Base-by-base conservation (phyloP, 1,284 basidiomycete genomes). In the Athelia psychrophila region DNA sequence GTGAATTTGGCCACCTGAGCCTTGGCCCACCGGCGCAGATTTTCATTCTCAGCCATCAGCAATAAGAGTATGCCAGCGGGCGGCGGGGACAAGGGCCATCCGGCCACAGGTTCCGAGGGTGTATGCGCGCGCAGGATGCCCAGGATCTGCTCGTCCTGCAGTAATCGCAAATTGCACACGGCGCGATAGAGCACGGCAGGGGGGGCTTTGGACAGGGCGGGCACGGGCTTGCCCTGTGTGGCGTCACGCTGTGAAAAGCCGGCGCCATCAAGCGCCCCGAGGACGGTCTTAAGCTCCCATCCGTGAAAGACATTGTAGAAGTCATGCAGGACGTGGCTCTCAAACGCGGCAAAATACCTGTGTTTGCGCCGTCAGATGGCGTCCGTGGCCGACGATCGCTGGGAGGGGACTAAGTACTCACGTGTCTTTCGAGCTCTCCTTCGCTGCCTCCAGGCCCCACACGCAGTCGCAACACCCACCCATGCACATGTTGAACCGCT, bases 331-430 rank as follows among this genome's bases (percentile, higher is more conserved):
- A 76, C 65, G 18, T 71, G 61, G 1, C 76, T 70, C 3, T 67
- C 56, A 62, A 86, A 90, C 1, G 81, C 80, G 13, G 77, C 83
- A 57, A 90, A 84, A 66, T 84, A 91, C 32, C 88, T 91, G 56
- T 5, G 13, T 30, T 6, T 30, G 6, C 13, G 27, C 6, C 27
- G 27, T 30, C 27, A 30, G 27, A n/a, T n/a, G n/a, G n/a, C n/a
- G n/a, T n/a, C 27, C 13, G 27, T 30, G 13, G 5, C 16, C 38
- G 47, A 9, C 44, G n/a, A 44, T 13, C 19, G 18, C 18, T 27
- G 16, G 6, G 3, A 44, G 23, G 33, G 16, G 13, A 56, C 44
- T 24, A 44, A 33, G 44, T 15, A 82, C 90, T 72, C 64, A 93
- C 92, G 83, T 87, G 36, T 73, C 69, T 56, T 76, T 78, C 33